Evolutionary conservation across 257 asterid species (phyloP).

Genomic region (Penstemon newberryi): DNA sequence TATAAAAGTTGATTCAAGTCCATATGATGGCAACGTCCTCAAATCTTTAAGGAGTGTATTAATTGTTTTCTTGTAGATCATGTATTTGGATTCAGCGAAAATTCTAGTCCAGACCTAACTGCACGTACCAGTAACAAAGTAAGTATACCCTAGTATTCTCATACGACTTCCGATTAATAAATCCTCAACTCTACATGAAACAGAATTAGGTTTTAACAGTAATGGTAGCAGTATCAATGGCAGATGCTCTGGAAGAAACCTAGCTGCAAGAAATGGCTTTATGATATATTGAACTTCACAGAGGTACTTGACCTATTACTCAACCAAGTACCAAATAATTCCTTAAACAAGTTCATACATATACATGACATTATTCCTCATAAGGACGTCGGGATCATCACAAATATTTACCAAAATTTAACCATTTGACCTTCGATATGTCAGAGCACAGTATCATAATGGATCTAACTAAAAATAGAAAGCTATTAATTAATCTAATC

Average conservation of each 20-base stretch:
- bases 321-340: constrained; percentile 4
- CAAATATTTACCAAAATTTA: constrained; percentile 12
- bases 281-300: constrained; percentile 3
- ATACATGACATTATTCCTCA: neutral
- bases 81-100: neutral
- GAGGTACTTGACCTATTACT: constrained; percentile 5
- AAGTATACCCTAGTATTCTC: too few relatives aligned
- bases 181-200: constrained; percentile 3
- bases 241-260: constrained; percentile 2
- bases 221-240: constrained; percentile 8
- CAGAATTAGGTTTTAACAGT: constrained; percentile 3
- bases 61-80: neutral
- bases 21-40: too few relatives aligned
- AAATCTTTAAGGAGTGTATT: too few relatives aligned
- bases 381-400: neutral
- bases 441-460: constrained; percentile 16
- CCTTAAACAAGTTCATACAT: neutral
- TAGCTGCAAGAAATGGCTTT: neutral
- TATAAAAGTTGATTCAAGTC: too few relatives aligned
- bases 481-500: neutral
- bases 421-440: neutral
- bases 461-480: neutral
- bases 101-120: neutral
- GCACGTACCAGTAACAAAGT: neutral
- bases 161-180: too few relatives aligned